A percentile compares a stretch with the other conserved stretches of the same genome.
Conservation (phyloP, 805 yeast genomes). For the Pichia exigua region DNA sequence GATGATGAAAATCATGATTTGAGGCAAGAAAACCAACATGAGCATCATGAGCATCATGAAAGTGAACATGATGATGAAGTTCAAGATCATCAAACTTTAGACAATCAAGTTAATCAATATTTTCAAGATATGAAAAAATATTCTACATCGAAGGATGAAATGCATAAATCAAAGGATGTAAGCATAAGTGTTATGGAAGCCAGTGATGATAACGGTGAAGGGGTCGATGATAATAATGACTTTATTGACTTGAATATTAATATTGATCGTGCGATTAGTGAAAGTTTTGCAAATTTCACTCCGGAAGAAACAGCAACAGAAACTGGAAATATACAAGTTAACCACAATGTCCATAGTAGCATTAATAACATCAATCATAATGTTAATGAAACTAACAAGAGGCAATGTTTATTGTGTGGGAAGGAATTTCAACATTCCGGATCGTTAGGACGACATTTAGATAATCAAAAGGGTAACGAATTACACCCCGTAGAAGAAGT, state of each 20-base stretch:
- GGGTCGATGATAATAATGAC: background rate
- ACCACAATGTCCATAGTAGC: background rate
- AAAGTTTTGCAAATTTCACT: constrained; percentile 2
- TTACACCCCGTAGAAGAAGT: constrained; percentile 45
- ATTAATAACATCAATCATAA: background rate
- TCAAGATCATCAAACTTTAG: constrained; percentile 22
- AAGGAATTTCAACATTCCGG: constrained; percentile 49
- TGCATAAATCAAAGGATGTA: background rate
- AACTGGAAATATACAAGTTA: background rate
- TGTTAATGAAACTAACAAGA: background rate
- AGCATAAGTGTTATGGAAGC: background rate
- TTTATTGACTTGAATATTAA: constrained; percentile 8
- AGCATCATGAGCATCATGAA: background rate
- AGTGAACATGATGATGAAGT: constrained; percentile 4
- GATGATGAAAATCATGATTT: background rate
- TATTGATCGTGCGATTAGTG: constrained; percentile 2
- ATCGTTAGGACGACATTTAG: constrained; percentile 53
- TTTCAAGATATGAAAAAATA: constrained; percentile 21
- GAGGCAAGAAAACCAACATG: background rate
- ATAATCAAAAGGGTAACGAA: constrained; percentile 44
- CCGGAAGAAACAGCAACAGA: background rate
- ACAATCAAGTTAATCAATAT: constrained; percentile 24
- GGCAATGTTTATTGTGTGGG: constrained; percentile 42
- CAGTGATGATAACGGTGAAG: background rate
- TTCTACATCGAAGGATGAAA: constrained; percentile 5